Base-by-base conservation (phyloP, 495 filamentous ascomycete species). In the Aspergillus taichungensis region DNA sequence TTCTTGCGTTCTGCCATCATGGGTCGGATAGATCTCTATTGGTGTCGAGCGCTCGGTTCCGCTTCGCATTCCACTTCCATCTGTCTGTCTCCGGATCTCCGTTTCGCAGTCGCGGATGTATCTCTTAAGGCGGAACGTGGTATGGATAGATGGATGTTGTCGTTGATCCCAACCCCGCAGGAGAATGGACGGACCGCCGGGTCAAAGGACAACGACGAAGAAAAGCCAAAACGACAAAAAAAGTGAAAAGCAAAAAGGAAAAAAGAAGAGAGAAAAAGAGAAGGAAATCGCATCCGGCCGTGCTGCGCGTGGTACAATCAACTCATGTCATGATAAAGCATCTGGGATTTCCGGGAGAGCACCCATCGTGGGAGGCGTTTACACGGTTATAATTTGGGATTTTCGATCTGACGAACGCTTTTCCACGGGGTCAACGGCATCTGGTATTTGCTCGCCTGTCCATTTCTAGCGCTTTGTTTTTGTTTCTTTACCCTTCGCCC, bases 331-430 rank as follows among this genome's bases (percentile, higher is more conserved):
- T 49, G 34, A 42, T 53, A 45, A 45, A 43, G 24, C 30, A 39
- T 37, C 46, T 49, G 33, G 24, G 18, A 24, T 24, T 24, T 24
- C 46, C 24, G 18, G 43, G 39, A 32, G n/a, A 37, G 34, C 34
- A 42, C 13, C 28, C 39, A 44, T 45, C 42, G 37, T 47, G 24
- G 34, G 35, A 32, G 50, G 50, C 43, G 50, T 53, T 52, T 34
- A 45, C 47, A 43, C 39, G 37, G 41, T 45, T 52, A 48, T 45
- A 45, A 40, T 47, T 34, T 46, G 41, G 49, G 40, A 54, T 46
- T 40, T 37, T 45, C 47, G 46, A 35, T 55, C 18, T 24, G 18
- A 24, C 18, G 18, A 24, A 24, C 18, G 18, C 18, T 24, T 24
- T 24, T 24, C 18, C 18, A 24, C 18, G 18, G 18, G 18, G 18